Evolutionary conservation across 2,329 filamentous ascomycete species (phyloP), one percentile per base, ranked within the genome.

Genomic region (Talaromyces sp.): DNA sequence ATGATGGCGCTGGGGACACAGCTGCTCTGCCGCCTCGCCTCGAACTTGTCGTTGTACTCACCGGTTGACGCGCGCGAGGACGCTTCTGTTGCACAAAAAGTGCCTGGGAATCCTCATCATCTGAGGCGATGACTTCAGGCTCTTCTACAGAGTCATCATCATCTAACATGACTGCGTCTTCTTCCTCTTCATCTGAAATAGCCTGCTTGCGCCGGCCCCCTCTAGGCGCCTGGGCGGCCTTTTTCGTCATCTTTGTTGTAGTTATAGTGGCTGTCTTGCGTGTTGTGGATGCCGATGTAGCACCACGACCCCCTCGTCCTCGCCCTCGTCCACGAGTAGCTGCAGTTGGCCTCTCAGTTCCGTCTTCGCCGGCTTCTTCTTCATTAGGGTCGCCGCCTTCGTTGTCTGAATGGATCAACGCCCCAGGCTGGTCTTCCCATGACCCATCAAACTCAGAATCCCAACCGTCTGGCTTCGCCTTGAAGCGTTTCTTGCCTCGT

Each of bases 381-480:
- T 77, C 77, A n/a, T 70, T 67, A 13, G 70, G 72, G 14, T 78
- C 79, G 17, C 79, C 82, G 21, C 79, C 77, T 62, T 82, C 76
- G 21, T 79, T 72, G n/a, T 83, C 80, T 2, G 78, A 78, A 61
- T 77, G 77, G 51, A 86, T 80, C 5, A 86, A 73, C 1, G 88
- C 90, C 8, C 84, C 87, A 0, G 89, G 85, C 61, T 91, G 86
- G 54, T 95, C 89, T 62, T 89, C 89, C 93, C 93, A 98, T 56
- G 83, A 82, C 0, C 93, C 95, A 55, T 96, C 89, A 27, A 93
- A 78, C 65, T 98, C 93, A n/a, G 86, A 90, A 70, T 98, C 91
- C 92, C 93, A 98, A 2, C 81, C 82, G 11, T 85, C 83, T 1
- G 93, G 93, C 71, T 87, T 90, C 0, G 90, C 87, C 71, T 90